phyloP scores from a whole-genome alignment of 805 yeast species.

The Candida ascalaphidarum region DNA sequence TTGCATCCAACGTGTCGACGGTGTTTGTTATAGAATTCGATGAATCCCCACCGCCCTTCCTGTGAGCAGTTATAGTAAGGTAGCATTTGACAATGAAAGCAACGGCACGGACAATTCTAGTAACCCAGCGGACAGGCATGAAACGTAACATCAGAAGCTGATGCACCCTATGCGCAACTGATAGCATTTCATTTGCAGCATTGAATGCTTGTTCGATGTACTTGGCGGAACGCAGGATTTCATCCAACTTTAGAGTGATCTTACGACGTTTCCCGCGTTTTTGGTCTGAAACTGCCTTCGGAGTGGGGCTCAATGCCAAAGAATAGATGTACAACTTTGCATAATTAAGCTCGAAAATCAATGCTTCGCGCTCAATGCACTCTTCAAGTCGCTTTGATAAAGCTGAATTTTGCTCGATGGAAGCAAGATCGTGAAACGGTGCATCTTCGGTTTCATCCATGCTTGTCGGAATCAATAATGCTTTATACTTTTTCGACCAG shows the following conservation, averaged over 20 bases:
- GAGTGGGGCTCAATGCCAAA: slow-evolving; percentile 52
- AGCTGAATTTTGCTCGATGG: no score
- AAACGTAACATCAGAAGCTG: slow-evolving; percentile 52
- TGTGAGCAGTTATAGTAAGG: slow-evolving; percentile 49
- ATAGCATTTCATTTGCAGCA: slow-evolving; percentile 74
- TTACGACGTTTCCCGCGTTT: slow-evolving; percentile 8
- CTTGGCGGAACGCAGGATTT: slow-evolving; percentile 61
- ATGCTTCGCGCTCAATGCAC: slow-evolving; percentile 55
- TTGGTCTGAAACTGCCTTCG: slow-evolving; percentile 6
- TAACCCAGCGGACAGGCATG: slow-evolving; percentile 92
- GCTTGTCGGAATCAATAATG: slow-evolving; percentile 42
- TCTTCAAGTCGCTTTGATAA: no score
- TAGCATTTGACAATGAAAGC: slow-evolving; percentile 87
- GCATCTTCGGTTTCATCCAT: no score
- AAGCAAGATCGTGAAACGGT: no score
- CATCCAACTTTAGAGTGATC: slow-evolving; percentile 47
- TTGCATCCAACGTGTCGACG: slow-evolving; percentile 30
- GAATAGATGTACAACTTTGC: slow-evolving; percentile 80
- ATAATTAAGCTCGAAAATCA: slow-evolving; percentile 78
- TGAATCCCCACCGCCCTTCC: slow-evolving; percentile 13
- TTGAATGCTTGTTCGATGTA: slow-evolving; percentile 75
- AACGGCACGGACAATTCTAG: slow-evolving; percentile 77
- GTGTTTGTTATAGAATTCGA: slow-evolving; percentile 7
- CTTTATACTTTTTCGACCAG: slow-evolving; percentile 64
- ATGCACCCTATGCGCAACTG: slow-evolving; percentile 64